Evolutionary conservation across 768 basidiomycete species (phyloP), one percentile per base, ranked within the genome.

Genomic region (Boletus rubescentipes): DNA sequence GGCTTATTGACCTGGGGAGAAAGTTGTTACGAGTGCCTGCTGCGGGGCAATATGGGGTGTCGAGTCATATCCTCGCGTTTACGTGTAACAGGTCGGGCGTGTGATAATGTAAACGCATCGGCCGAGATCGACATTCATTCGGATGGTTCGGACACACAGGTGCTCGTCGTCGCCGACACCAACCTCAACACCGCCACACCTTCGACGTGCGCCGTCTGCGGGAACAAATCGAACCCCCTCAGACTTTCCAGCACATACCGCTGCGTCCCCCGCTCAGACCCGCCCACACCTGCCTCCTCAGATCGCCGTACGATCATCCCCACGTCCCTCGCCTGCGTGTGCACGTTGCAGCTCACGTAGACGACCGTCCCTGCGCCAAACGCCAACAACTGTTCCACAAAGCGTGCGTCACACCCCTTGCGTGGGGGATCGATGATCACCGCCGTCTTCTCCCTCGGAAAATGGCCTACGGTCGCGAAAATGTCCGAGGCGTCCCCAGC

Each of bases 141-240:
- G 15, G 35, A 36, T 26, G 3, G 26, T 26, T 26, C 26, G 26
- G 26, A 26, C 26, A 26, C 26, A 26, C 26, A 6, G 26, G 26
- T 6, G 26, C 26, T 26, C 26, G 26, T 26, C 26, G 32, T 34
- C 0, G 8, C 21, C 31, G 54, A 58, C 6, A 71, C 73, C 40
- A 86, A 71, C 58, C 82, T 75, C 61, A 91, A 72, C 29, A 91
- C 78, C 7, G 87, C 86, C 12, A 92, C 84, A 51, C 82, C 82
- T 73, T 98, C 93, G 9, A 96, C 92, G 76, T 98, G 95, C 12
- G 91, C 89, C 23, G 93, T 96, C 77, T 98, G 94, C 9, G 96
- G 93, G 75, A 98, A 99, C 50, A 99, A 67, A 75, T 98, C 96
- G 60, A 97, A 92, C 34, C 93, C 95, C 56, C 89, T 72, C 63